A percentile compares a stretch with the other conserved stretches of the same genome.
Evolutionary conservation across 805 yeast species (phyloP).

Genomic region (Saccharomycopsis fibuligera): DNA sequence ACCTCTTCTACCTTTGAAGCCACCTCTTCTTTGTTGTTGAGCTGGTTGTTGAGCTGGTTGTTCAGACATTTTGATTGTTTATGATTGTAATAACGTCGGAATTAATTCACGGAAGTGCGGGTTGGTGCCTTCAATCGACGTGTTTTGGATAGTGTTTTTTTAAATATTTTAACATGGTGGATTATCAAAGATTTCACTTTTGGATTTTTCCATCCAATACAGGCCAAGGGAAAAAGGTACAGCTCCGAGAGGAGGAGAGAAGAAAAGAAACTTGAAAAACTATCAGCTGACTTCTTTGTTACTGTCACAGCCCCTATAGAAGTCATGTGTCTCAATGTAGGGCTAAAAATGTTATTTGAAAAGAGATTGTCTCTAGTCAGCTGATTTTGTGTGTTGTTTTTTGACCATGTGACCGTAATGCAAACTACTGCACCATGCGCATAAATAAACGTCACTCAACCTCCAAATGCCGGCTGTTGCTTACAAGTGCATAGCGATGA

Average conservation of each 20-base stretch:
- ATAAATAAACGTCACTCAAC: no score
- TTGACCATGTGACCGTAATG: no score
- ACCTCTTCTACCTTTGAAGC: slow-evolving; percentile 46
- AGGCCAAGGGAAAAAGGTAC: background rate
- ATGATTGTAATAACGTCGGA: slow-evolving; percentile 32
- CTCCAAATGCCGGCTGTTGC: no score
- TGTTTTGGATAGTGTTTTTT: background rate
- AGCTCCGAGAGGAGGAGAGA: background rate
- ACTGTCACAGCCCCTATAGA: no score
- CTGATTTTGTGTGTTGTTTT: no score
- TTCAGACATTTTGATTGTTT: slow-evolving; percentile 22
- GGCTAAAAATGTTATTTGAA: no score
- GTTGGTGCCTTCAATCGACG: slow-evolving; percentile 51
- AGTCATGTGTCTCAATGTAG: no score
- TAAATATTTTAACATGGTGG: background rate
- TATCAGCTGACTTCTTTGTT: no score
- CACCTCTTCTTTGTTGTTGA: slow-evolving; percentile 44
- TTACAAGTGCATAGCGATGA: no score
- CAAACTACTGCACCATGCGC: no score
- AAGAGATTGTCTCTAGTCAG: no score
- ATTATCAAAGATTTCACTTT: background rate
- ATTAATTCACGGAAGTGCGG: slow-evolving; percentile 46
- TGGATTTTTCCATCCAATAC: background rate
- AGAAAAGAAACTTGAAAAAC: no score
- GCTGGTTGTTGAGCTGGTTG: slow-evolving; percentile 22